Evolutionary conservation across 1,284 basidiomycete species (phyloP).

Genomic region (Heliocybe sulcata): DNA sequence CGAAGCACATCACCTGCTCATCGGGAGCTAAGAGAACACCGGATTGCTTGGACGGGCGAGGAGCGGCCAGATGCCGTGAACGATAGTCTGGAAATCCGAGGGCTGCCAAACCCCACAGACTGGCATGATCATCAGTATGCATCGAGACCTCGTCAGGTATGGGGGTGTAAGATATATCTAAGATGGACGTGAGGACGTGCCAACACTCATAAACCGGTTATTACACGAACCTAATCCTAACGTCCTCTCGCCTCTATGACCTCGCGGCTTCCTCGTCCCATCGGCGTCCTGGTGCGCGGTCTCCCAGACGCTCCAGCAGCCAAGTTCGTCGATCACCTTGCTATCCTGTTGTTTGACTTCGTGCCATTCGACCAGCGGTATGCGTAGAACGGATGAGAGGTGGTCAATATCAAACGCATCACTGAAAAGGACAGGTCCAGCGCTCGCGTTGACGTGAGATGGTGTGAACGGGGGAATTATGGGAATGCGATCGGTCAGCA

Average conservation of each 20-base stretch:
- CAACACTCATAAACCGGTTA: neutral
- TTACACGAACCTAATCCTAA: conserved; percentile 28
- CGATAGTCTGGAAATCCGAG: conserved; percentile 31
- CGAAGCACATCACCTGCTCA: conserved; percentile 44
- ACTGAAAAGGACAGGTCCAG: conserved; percentile 39
- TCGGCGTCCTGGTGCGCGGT: conserved; percentile 21
- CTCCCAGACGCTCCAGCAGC: conserved; percentile 51
- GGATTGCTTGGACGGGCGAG: conserved; percentile 18
- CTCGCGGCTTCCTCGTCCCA: conserved; percentile 28
- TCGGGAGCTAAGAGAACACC: conserved; percentile 32
- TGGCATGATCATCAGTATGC: conserved; percentile 22
- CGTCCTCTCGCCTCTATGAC: neutral
- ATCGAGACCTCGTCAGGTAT: conserved; percentile 20
- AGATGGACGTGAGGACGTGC: neutral
- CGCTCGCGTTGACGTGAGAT: conserved; percentile 31
- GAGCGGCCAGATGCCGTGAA: conserved; percentile 10
- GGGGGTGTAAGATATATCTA: conserved; percentile 30
- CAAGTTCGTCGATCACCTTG: conserved; percentile 36
- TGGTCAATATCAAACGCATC: conserved; percentile 45
- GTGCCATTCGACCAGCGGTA: conserved; percentile 47
- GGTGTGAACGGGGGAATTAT: conserved; percentile 34
- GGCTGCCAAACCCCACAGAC: conserved; percentile 32
- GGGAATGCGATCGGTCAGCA: conserved; percentile 29
- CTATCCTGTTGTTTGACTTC: conserved; percentile 39
- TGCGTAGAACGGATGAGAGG: conserved; percentile 31